These are phyloP conservation scores for Sphagnum magellanicum DNA, from an alignment of 228 moss, liverwort and hornwort genomes.

Conservation along the genomic window DNA sequence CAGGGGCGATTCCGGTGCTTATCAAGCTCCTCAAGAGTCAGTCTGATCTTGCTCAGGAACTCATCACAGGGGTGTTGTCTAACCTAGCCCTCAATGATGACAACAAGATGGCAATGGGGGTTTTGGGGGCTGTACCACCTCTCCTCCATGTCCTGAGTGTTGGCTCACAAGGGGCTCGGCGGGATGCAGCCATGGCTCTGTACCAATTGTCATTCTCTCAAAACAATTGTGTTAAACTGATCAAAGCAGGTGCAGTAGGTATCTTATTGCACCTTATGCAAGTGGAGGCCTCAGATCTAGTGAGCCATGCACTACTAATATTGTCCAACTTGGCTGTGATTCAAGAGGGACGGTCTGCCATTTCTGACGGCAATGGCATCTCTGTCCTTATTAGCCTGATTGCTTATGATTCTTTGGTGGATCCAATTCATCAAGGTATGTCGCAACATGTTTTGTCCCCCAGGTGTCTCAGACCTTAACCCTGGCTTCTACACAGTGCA, in stretches of 20 bases:
- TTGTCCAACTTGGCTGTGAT: slow-evolving; percentile 68
- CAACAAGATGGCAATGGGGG: slow-evolving; percentile 92
- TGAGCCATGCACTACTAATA: slow-evolving; percentile 67
- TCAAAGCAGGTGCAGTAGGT: slow-evolving; percentile 70
- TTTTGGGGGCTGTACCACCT: slow-evolving; percentile 82
- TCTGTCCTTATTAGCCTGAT: slow-evolving; percentile 60
- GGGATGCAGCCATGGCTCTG: slow-evolving; percentile 93
- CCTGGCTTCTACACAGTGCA: no score
- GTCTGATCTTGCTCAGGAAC: slow-evolving; percentile 60
- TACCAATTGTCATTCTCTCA: slow-evolving; percentile 85
- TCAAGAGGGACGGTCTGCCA: slow-evolving; percentile 78
- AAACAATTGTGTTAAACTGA: slow-evolving; percentile 79
- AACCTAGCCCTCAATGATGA: slow-evolving; percentile 86
- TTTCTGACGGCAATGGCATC: slow-evolving; percentile 62
- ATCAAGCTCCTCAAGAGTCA: slow-evolving; percentile 55
- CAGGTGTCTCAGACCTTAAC: no score
- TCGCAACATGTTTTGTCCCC: not conserved
- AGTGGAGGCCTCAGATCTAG: slow-evolving; percentile 59
- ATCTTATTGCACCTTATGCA: slow-evolving; percentile 65
- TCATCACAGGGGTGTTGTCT: slow-evolving; percentile 67
- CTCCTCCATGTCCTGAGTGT: slow-evolving; percentile 62
- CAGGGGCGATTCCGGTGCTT: slow-evolving; percentile 60
- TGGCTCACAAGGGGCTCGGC: slow-evolving; percentile 45
- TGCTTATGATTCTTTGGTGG: not conserved
- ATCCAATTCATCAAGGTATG: not conserved